Percentiles rank a stretch among this genome's conserved stretches.
Evolutionary conservation across 345 rosid genomes (phyloP).

Genomic region (Arabis hirsuta): DNA sequence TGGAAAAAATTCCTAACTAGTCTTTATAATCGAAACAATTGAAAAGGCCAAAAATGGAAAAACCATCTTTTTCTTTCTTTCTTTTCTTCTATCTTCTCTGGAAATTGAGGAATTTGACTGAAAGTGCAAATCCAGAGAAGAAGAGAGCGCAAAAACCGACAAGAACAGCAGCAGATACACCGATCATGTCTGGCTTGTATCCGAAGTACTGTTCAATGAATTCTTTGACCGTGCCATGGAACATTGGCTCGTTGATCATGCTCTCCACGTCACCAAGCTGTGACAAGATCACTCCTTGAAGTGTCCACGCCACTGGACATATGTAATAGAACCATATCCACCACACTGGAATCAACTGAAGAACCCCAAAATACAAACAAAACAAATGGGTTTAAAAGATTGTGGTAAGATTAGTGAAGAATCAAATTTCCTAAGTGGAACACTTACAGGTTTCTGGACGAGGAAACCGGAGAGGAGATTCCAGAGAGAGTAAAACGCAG

Average conservation of each 20-base stretch:
- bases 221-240: constrained; percentile 65
- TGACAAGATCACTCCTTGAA: constrained; percentile 69
- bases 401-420: not conserved
- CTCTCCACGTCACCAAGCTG: constrained; percentile 85
- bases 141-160: constrained; percentile 60
- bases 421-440: not conserved
- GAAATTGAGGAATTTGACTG: constrained; percentile 74
- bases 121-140: constrained; percentile 66
- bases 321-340: constrained; percentile 96
- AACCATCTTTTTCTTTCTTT: not conserved
- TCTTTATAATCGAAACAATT: too few species aligned
- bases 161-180: constrained; percentile 59
- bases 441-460: constrained; percentile 73
- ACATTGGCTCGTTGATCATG: constrained; percentile 55
- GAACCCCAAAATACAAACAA: not conserved
- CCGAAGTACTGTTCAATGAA: constrained; percentile 60
- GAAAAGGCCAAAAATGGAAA: too few species aligned
- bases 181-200: constrained; percentile 50
- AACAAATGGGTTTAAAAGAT: too few species aligned
- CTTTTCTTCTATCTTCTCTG: constrained; percentile 58
- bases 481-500: constrained; percentile 92
- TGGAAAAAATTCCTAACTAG: constrained; percentile 1
- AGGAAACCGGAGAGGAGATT: constrained; percentile 91
- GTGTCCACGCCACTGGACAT: constrained; percentile 86
- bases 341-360: constrained; percentile 83